Percentiles rank a stretch among this genome's conserved stretches.
These are phyloP conservation scores for Trichosanthes cucumerina DNA, from an alignment of 306 rosid species.

Conservation along the genomic window DNA sequence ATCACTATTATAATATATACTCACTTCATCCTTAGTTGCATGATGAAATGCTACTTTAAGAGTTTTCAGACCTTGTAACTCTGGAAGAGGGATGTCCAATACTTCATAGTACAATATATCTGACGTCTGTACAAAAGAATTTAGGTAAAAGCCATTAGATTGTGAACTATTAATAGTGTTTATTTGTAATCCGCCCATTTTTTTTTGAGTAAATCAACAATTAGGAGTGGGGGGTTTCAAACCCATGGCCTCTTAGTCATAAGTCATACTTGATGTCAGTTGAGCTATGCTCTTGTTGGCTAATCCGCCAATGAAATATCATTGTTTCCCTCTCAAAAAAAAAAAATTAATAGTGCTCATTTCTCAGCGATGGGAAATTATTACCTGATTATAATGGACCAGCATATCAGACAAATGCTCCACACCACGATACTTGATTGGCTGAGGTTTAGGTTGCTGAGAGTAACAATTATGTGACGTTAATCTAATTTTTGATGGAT, in stretches of 20 bases:
- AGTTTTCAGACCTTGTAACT: slow-evolving; percentile 81
- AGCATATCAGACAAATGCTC: slow-evolving; percentile 82
- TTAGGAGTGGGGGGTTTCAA: too few species aligned
- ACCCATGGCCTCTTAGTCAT: too few species aligned
- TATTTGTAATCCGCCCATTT: background rate
- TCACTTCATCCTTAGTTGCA: slow-evolving; percentile 82
- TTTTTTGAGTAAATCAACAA: too few species aligned
- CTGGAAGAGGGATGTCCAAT: slow-evolving; percentile 90
- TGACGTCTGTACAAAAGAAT: slow-evolving; percentile 44
- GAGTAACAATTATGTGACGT: slow-evolving; percentile 90
- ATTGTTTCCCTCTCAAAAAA: background rate
- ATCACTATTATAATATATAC: slow-evolving; percentile 14
- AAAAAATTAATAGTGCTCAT: slow-evolving; percentile 5
- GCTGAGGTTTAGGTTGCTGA: slow-evolving; percentile 89
- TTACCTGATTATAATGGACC: slow-evolving; percentile 86
- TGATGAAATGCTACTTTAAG: slow-evolving; percentile 83
- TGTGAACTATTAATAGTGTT: slow-evolving; percentile 6
- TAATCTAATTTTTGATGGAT: slow-evolving; percentile 73
- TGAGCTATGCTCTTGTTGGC: too few species aligned
- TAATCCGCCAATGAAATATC: too few species aligned
- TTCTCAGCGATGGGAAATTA: slow-evolving; percentile 10
- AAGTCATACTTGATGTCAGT: too few species aligned
- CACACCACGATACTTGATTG: slow-evolving; percentile 74
- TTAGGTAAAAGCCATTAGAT: background rate
- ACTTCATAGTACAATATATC: slow-evolving; percentile 81